phyloP scores from a whole-genome alignment of 768 basidiomycete species.

The Tylopilus felleus region DNA sequence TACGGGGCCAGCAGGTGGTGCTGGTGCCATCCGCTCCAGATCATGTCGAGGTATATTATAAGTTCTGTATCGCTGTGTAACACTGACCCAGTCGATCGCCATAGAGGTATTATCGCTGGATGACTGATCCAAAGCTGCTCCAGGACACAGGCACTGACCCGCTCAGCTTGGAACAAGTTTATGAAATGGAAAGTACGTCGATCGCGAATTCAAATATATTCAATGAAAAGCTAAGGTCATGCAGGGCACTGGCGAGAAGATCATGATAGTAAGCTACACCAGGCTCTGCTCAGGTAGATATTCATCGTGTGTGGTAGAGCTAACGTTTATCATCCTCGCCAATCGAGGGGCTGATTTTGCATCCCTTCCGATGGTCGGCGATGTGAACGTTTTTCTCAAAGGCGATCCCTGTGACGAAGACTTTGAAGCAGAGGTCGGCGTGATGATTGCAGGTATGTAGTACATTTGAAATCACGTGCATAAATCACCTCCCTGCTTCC shows the following conservation, averaged over 20 bases:
- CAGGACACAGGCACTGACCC: conserved; percentile 83
- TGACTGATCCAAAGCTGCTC: conserved; percentile 70
- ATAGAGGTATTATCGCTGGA: conserved; percentile 87
- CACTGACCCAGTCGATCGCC: neutral
- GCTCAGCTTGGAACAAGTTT: conserved; percentile 75
- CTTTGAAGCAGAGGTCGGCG: conserved; percentile 79
- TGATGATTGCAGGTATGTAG: conserved; percentile 84
- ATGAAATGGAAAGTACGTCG: conserved; percentile 79
- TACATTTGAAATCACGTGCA: neutral
- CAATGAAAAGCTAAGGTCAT: neutral
- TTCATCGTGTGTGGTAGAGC: conserved; percentile 42
- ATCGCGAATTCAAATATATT: neutral
- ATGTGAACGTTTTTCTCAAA: conserved; percentile 88
- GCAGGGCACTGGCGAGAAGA: conserved; percentile 84
- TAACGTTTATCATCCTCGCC: conserved; percentile 87
- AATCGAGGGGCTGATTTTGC: conserved; percentile 25
- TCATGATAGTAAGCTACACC: conserved; percentile 59
- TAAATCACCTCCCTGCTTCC: neutral
- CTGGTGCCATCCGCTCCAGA: conserved; percentile 77
- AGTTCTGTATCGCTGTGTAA: neutral
- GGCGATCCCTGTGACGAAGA: conserved; percentile 41
- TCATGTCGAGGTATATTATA: conserved; percentile 39
- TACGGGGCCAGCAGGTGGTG: conserved; percentile 65
- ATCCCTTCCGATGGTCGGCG: conserved; percentile 75
- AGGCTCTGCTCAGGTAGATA: neutral